Base-by-base conservation (phyloP, 331 rosid genomes). In the Spiraea crenata region DNA sequence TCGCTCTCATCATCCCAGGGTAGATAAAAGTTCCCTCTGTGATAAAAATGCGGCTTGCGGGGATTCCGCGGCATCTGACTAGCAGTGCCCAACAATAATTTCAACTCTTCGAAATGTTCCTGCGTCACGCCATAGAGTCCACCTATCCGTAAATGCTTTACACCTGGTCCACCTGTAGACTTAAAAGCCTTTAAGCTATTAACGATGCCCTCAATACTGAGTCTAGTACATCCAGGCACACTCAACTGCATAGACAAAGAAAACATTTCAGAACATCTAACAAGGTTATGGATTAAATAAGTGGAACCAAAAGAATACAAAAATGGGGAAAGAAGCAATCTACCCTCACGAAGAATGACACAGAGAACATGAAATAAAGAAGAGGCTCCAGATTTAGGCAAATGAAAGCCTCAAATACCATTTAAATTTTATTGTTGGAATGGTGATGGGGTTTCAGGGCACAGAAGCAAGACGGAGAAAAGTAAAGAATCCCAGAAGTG, bases 211-310 rank as follows among this genome's bases (percentile, higher is more conserved):
- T 95, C 96, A 66, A 91, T 82, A 45, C 86, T 95, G 79, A 95
- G 85, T 77, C 93, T 86, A 49, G 98, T 89, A 74, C 98, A 95
- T 59, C 98, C 98, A 41, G 95, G 98, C 69, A 95, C 90, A 72
- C 87, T 85, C 84, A 95, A 80, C 99, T 95, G 89, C 81, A 79
- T 15, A 45, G 54, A 71, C 41, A 34, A 73, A 51, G 16, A 44
- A 74, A 71, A 41, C 15, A 42, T 64, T 65, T 52, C 47, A 9
- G 77, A 64, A 55, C 15, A 42, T 64, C 62, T 52, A 51, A 9
- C 76, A 64, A 55, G 66, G 54, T 66, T 39, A 41, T 54, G 52
- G 57, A 67, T 59, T 57, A 16, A 72, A 41, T 17, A 58, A 45
- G 7, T 14, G n/a, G 31, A 67, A 11, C 14, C 58, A 17, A 41